Evolutionary conservation across 1,139 yeast species (phyloP), one percentile per base, ranked within the genome.

Genomic region (Yamadazyma spencermartinsiae): DNA sequence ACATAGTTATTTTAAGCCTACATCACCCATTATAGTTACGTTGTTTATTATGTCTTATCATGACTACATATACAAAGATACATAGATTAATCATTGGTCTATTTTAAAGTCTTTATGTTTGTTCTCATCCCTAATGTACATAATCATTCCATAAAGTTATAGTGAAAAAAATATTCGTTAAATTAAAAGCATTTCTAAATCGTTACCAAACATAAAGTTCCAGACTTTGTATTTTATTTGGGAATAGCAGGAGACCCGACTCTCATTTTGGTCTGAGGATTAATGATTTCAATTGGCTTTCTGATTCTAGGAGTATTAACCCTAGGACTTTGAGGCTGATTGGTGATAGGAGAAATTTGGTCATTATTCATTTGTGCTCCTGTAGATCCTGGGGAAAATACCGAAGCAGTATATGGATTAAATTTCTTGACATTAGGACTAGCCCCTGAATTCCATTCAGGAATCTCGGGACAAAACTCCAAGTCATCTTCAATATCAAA

Each of bases 211-310:
- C 26, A n/a, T 24, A 14, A 28, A 28, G 31, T 28, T 10, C 31
- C 31, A 16, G 31, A 28, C 31, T 16, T 15, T 4, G n/a, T 28
- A 5, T 16, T 10, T 10, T 28, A 28, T 16, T 28, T 28, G 5
- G 31, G 31, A 16, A 28, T 16, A 15, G 73, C 72, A 15, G 86
- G 82, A 17, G 86, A 79, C 4, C 72, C 72, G 21, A 84, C 78
- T 53, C 83, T 72, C 65, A 81, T 58, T 35, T 88, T 88, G 4
- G 94, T 85, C 38, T 76, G 79, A 7, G 95, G 95, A 57, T 86
- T 83, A 44, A 86, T 82, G 49, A 86, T 86, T 55, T 85, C 92
- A 54, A 86, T 62, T 4, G 82, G 79, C 50, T 80, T 79, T 56
- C 75, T 78, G 28, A 74, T 71, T 48, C 86, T 65, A 21, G 84